Conservation (phyloP, 164 flowering plant species). For the Liriodendron chinense region DNA sequence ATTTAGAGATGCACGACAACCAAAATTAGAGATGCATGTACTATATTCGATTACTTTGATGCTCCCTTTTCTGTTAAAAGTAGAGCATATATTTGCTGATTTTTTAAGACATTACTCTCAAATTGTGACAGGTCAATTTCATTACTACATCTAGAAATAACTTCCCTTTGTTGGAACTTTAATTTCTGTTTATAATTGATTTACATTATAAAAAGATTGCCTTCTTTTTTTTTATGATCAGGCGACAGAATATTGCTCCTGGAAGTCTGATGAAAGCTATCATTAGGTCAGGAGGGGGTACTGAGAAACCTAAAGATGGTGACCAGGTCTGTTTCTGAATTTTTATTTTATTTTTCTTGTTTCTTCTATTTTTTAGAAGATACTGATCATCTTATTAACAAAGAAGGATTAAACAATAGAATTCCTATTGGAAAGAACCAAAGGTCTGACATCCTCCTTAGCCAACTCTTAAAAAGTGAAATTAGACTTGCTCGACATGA, state of each 20-base stretch:
- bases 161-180: neutral
- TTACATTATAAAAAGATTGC: neutral
- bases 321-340: conserved; percentile 60
- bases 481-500: too few species aligned
- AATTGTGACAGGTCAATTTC: neutral
- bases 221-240: conserved; percentile 14
- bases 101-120: neutral
- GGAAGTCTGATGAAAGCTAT: conserved; percentile 89
- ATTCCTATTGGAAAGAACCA: neutral
- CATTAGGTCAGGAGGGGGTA: conserved; percentile 80
- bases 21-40: too few species aligned
- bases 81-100: neutral
- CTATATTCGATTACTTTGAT: neutral
- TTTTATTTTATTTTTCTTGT: too few species aligned
- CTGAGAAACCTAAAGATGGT: conserved; percentile 61
- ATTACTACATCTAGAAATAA: neutral
- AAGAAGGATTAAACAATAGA: neutral
- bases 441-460: neutral
- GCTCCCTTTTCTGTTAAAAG: neutral
- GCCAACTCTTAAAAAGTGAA: too few species aligned
- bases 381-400: too few species aligned
- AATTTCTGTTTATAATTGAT: neutral
- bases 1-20: too few species aligned
- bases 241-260: conserved; percentile 75
- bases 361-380: too few species aligned